Percentiles rank a stretch among this genome's conserved stretches.
These are phyloP conservation scores for Solanum pennellii DNA, from an alignment of 257 asterid genomes.

Conservation along the genomic window DNA sequence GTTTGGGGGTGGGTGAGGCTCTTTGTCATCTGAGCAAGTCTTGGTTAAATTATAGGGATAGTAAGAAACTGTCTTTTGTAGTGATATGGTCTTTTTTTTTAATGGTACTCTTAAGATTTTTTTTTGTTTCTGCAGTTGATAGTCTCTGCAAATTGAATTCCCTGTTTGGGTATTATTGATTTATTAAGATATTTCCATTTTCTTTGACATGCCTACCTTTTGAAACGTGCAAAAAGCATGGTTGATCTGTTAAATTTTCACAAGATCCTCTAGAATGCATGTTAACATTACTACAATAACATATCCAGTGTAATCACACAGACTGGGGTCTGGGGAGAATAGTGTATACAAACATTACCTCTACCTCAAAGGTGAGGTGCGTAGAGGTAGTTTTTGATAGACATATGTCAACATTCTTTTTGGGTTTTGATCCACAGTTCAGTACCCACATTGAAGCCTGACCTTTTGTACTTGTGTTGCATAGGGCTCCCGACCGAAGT, in stretches of 20 bases:
- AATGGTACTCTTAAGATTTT: background rate
- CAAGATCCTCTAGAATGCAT: background rate
- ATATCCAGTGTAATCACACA: background rate
- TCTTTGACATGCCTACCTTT: background rate
- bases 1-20: background rate
- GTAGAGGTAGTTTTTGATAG: background rate
- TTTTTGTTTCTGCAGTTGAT: background rate
- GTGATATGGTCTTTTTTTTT: background rate
- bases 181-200: background rate
- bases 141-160: background rate
- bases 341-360: too few relatives aligned
- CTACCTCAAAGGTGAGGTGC: background rate
- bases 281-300: background rate
- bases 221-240: background rate
- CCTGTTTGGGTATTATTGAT: background rate
- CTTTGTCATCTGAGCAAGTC: background rate
- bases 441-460: too few relatives aligned
- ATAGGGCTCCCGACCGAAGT: too few relatives aligned
- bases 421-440: too few relatives aligned
- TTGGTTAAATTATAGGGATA: background rate
- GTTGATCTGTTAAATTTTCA: background rate
- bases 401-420: background rate
- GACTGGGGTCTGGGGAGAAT: background rate
- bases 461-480: too few relatives aligned
- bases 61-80: background rate